Evolutionary conservation across 345 rosid species (phyloP), one percentile per base, ranked within the genome.

Genomic region (Bretschneidera sinensis): DNA sequence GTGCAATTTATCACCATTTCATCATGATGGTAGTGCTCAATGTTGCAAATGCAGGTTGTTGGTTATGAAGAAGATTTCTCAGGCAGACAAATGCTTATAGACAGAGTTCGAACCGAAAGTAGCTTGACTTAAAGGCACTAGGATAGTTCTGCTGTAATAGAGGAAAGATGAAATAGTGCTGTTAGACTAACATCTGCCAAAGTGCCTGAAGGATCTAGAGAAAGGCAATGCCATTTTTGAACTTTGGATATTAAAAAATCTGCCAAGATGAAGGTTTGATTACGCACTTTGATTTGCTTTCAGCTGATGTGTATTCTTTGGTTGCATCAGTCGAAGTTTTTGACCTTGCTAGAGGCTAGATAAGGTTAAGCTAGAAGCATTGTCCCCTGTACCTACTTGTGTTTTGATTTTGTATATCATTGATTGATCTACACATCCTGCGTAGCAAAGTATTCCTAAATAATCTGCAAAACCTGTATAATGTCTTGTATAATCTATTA

Each of bases 61-160:
- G 74, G 81, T 24, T 94, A 94, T 39, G 99, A 94, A 79, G 99
- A 94, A 66, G 99, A 94, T 78, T 76, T 88, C 65, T 84, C 95
- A 1, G 99, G 99, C 43, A 83, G 88, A 68, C 97, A 94, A 72
- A 88, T 90, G 97, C 88, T 94, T 68, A 94, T 94, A 45, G 97
- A 94, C 72, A 83, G 90, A 73, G 97, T 88, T 69, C 82, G 86
- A 70, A 87, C 92, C 39, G 84, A 92, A 57, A 79, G 92, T 70
- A 90, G 96, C 85, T 57, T 88, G 66, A 11, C 62, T 35, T 83
- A 65, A 81, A 43, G 31, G 28, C 43, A 60, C 9, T n/a, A 25
- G 9, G 33, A 28, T 8, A 28, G 33, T 28, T 28, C 3, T 2
- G 33, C 33, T 28, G 33, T 8, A 3, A 28, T 2, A 28, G 8